phyloP scores from a whole-genome alignment of 75 land plant species.

The Cunninghamia lanceolata region DNA sequence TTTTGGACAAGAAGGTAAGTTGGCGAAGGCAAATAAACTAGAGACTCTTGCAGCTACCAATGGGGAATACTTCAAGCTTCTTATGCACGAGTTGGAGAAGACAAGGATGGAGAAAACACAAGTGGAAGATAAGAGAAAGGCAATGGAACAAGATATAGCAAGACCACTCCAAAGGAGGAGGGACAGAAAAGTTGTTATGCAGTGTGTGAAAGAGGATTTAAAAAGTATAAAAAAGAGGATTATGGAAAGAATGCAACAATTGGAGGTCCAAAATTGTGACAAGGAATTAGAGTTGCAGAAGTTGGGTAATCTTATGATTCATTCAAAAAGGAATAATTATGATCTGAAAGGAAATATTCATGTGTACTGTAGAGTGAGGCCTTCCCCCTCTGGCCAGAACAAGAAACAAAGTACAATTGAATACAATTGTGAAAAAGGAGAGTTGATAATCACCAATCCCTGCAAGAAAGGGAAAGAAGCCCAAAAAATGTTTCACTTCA shows the following conservation, averaged over 20 bases:
- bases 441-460: conserved; percentile 23
- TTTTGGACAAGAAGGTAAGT: neutral
- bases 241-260: neutral
- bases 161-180: no score
- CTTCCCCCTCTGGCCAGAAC: conserved; percentile 18
- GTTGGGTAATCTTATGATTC: conserved; percentile 35
- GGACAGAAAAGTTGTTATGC: no score
- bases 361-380: neutral
- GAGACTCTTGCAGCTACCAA: conserved; percentile 57
- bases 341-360: conserved; percentile 36
- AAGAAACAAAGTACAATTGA: conserved; percentile 15
- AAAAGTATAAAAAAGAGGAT: no score
- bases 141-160: conserved; percentile 43
- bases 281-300: conserved; percentile 6
- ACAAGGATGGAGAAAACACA: conserved; percentile 43
- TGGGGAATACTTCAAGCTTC: conserved; percentile 53
- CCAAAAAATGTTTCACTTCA: no score
- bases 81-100: conserved; percentile 17
- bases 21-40: conserved; percentile 32
- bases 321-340: conserved; percentile 45
- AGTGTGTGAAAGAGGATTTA: no score
- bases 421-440: conserved; percentile 28
- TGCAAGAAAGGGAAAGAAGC: conserved; percentile 23
- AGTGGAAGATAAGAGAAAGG: conserved; percentile 48
- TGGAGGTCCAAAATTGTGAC: no score